Evolutionary conservation across 2,329 filamentous ascomycete genomes (phyloP), one percentile per base, ranked within the genome.

Genomic region (Penicillium sp.): DNA sequence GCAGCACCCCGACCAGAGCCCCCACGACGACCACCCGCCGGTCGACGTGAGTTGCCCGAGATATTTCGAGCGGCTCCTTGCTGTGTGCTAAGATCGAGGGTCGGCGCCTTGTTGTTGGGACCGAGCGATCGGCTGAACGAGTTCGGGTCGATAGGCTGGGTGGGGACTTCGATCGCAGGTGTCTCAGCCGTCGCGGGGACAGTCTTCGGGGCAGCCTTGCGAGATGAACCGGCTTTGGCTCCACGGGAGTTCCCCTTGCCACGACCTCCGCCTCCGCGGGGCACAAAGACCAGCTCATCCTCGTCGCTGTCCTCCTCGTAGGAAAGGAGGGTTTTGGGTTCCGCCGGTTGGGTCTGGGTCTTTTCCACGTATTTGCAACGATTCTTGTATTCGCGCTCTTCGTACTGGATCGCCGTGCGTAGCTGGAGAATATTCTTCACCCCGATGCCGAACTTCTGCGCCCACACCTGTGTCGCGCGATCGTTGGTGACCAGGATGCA

Each of bases 301-400:
- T 79, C 77, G 19, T 79, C 77, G 33, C 74, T 79, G 13, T 79
- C 76, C n/a, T 75, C 75, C 31, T 79, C 76, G 55, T 79, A 79
- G 7, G 76, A 75, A 43, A 79, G 71, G 5, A 79, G 62, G 4
- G 75, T 71, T 60, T 78, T 77, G 8, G 75, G 73, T 46, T 78
- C 74, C 3, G 67, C 13, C 40, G 28, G 54, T 42, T 49, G 65
- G 3, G 61, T 59, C 54, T 73, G 71, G 13, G 68, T 77, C 61
- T 77, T 78, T 59, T 79, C 76, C 16, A 73, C 69, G 55, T 77
- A 75, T 56, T 75, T 77, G 64, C 75, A 77, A 24, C 73, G 71
- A 54, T 75, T 75, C 54, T 77, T 77, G 61, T 71, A 73, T 51
- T 78, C 75, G 23, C 73, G 69, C 52, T 78, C 75, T 58, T 79